Percentiles rank a stretch among this genome's conserved stretches.
These are phyloP conservation scores for Gnomoniopsis smithogilvyi DNA, from an alignment of 2,329 filamentous ascomycete genomes.

Conservation along the genomic window DNA sequence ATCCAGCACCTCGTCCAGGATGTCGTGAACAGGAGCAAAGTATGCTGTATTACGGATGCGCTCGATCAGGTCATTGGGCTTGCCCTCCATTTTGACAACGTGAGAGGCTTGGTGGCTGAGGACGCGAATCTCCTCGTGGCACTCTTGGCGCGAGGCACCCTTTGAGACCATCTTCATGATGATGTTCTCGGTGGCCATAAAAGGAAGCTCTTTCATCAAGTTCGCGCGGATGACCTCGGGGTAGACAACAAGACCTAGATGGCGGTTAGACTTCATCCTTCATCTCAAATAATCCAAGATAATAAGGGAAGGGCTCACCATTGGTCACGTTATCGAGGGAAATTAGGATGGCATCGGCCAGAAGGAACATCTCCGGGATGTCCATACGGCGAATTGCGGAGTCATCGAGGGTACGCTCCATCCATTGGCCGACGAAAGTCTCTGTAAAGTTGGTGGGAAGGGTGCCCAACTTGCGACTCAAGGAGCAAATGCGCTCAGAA, in stretches of 20 bases:
- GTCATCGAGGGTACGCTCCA: constrained; percentile 78
- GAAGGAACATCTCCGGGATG: constrained; percentile 65
- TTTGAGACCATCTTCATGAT: constrained; percentile 75
- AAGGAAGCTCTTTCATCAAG: constrained; percentile 75
- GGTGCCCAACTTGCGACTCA: constrained; percentile 35
- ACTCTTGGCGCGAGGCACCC: constrained; percentile 72
- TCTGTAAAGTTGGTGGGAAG: constrained; percentile 49
- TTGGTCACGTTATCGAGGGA: constrained; percentile 29
- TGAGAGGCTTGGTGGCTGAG: constrained; percentile 72
- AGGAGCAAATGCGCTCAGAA: constrained; percentile 42
- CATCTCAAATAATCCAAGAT: constrained; percentile 52
- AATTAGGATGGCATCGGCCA: constrained; percentile 66
- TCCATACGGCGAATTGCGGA: constrained; percentile 56
- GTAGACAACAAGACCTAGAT: constrained; percentile 65
- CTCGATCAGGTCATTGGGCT: constrained; percentile 77
- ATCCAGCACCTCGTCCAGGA: constrained; percentile 66
- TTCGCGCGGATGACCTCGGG: constrained; percentile 66
- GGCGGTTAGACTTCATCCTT: constrained; percentile 34
- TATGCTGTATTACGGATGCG: constrained; percentile 70
- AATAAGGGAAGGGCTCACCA: constrained; percentile 40
- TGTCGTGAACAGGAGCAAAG: constrained; percentile 69
- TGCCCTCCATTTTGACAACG: constrained; percentile 59
- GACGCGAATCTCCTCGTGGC: constrained; percentile 84
- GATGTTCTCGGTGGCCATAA: constrained; percentile 72
- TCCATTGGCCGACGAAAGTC: constrained; percentile 63